phyloP scores from a whole-genome alignment of 1,284 basidiomycete genomes.

The Gyrodon tennesseensis region DNA sequence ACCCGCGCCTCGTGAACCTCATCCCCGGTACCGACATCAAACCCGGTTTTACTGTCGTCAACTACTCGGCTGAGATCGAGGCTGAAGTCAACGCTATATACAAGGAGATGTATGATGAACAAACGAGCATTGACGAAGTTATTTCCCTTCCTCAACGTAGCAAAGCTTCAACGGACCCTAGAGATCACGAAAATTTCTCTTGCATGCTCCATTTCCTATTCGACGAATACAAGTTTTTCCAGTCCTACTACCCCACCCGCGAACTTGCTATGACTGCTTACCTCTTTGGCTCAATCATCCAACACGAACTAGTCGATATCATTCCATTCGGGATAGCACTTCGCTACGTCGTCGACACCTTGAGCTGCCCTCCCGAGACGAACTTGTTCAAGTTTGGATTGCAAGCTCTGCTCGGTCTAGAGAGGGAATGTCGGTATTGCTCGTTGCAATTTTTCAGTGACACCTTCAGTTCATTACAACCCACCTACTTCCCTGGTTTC shows the following conservation, averaged over 20 bases:
- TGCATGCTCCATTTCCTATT: constrained; percentile 99
- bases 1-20: constrained; percentile 97
- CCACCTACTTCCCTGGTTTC: constrained; percentile 96
- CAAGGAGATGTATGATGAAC: constrained; percentile 97
- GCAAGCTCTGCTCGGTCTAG: constrained; percentile 63
- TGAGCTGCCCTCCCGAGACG: constrained; percentile 86
- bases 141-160: constrained; percentile 83
- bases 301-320: constrained; percentile 91
- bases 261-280: constrained; percentile 97
- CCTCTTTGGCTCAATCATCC: constrained; percentile 95
- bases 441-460: constrained; percentile 59
- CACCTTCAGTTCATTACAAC: constrained; percentile 95
- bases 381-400: constrained; percentile 97
- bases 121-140: constrained; percentile 93
- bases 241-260: constrained; percentile 90
- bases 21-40: constrained; percentile 85
- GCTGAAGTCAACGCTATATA: constrained; percentile 94
- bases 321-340: constrained; percentile 97
- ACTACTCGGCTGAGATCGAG: constrained; percentile 87
- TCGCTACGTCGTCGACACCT: constrained; percentile 94
- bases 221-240: constrained; percentile 99
- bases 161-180: constrained; percentile 79
- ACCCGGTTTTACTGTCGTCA: constrained; percentile 89
- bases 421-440: constrained; percentile 19
- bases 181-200: constrained; percentile 96